Conservation (phyloP, 768 basidiomycete species). For the Wakefieldia striispora region DNA sequence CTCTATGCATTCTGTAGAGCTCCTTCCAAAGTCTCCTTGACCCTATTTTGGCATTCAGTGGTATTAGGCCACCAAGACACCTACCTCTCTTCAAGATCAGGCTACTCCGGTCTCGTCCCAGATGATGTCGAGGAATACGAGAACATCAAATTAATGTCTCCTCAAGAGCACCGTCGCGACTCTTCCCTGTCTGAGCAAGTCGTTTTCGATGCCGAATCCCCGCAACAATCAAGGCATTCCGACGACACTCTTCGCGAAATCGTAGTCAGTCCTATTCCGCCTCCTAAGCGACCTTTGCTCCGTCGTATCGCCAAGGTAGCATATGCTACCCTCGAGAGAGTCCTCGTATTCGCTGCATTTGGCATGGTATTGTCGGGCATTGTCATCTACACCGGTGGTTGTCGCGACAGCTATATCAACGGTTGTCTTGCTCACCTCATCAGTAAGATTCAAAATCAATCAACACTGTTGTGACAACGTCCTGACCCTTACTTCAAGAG, state of each 20-base stretch:
- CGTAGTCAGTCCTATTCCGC: constrained; percentile 17
- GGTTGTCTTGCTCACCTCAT: constrained; percentile 89
- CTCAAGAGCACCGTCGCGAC: constrained; percentile 34
- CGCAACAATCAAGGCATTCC: constrained; percentile 43
- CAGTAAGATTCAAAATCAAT: constrained; percentile 48
- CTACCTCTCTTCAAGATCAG: constrained; percentile 26
- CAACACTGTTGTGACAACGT: background rate
- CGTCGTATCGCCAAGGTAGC: constrained; percentile 43
- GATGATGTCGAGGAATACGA: constrained; percentile 58
- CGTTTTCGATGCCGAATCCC: constrained; percentile 47
- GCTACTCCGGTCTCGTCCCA: constrained; percentile 58
- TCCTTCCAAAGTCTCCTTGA: constrained; percentile 44
- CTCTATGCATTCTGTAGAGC: constrained; percentile 46
- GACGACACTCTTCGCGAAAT: constrained; percentile 56
- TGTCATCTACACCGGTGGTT: constrained; percentile 83
- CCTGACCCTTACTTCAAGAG: constrained; percentile 43
- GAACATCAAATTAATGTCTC: constrained; percentile 35
- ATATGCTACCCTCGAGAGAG: constrained; percentile 58
- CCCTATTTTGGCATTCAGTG: constrained; percentile 55
- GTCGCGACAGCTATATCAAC: constrained; percentile 74
- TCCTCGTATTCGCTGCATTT: constrained; percentile 70
- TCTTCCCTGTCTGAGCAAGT: constrained; percentile 54
- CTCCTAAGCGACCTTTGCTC: constrained; percentile 27
- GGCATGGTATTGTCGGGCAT: constrained; percentile 66
- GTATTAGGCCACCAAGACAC: constrained; percentile 48